These are phyloP conservation scores for Trichothecium roseum DNA, from an alignment of 2,329 filamentous ascomycete species.

Conservation along the genomic window DNA sequence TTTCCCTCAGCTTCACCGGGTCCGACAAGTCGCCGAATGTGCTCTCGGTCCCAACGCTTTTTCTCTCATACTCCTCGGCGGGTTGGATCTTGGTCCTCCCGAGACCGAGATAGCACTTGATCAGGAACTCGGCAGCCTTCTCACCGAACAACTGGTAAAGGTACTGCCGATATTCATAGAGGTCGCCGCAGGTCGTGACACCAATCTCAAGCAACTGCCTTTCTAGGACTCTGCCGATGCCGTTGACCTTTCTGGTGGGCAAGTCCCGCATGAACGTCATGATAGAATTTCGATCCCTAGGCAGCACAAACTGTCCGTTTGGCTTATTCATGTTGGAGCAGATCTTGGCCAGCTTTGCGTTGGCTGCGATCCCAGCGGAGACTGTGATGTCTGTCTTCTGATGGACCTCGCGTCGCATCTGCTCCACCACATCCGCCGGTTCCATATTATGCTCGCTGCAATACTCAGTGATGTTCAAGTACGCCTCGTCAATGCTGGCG, in stretches of 20 bases:
- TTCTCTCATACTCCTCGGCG: slow-evolving; percentile 80
- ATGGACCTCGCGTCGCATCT: slow-evolving; percentile 68
- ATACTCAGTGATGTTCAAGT: slow-evolving; percentile 87
- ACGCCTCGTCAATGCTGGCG: slow-evolving; percentile 92
- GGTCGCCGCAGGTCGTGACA: slow-evolving; percentile 79
- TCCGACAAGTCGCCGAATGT: slow-evolving; percentile 77
- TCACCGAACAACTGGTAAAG: slow-evolving; percentile 76
- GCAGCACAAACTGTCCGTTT: slow-evolving; percentile 77
- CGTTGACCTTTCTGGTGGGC: slow-evolving; percentile 84
- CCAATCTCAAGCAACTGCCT: slow-evolving; percentile 82
- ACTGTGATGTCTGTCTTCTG: slow-evolving; percentile 75
- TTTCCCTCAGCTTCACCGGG: slow-evolving; percentile 57
- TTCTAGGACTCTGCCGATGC: slow-evolving; percentile 88
- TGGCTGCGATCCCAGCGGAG: slow-evolving; percentile 88
- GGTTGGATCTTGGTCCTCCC: slow-evolving; percentile 79
- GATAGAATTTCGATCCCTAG: slow-evolving; percentile 62
- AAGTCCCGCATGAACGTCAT: slow-evolving; percentile 79
- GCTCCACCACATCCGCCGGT: slow-evolving; percentile 63
- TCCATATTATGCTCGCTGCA: slow-evolving; percentile 57
- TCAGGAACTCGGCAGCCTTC: slow-evolving; percentile 79
- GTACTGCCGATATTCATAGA: slow-evolving; percentile 66
- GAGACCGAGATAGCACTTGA: slow-evolving; percentile 75
- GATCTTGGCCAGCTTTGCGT: slow-evolving; percentile 90
- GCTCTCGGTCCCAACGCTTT: slow-evolving; percentile 87
- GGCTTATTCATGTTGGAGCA: slow-evolving; percentile 94